Base-by-base conservation (phyloP, 805 yeast species). In the Metschnikowia lochheadii region DNA sequence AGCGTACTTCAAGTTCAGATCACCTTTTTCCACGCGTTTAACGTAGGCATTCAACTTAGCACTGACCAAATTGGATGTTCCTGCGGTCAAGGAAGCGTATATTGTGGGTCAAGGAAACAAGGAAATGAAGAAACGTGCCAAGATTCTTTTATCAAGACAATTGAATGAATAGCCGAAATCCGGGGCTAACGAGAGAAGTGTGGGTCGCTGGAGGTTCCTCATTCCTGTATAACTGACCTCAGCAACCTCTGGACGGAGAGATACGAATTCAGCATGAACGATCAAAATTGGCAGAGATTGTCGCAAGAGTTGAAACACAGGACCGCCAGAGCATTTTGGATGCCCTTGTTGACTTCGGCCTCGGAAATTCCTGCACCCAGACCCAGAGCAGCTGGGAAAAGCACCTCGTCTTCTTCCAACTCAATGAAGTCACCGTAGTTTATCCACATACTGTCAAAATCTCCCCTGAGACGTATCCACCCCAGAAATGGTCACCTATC, bases 261-360 rank as follows among this genome's bases (percentile, higher is more conserved):
- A 79, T 2, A 94, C 98, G 75, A 95, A 94, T 66, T 94, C 99
- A 0, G 99, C 97, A 73, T 94, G 77, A 72, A 67, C 57, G 75
- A 73, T 53, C 75, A 64, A 42, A 49, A 57, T 36, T 74, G 78
- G 78, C 69, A 64, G 51, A 66, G 63, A 52, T 62, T 74, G 40
- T 67, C 73, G 34, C 66, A 70, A 49, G 75, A 73, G 57, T 68
- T 74, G 51, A 72, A 69, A 58, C 72, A 76, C 51, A 63, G 76
- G 48, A 56, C 60, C 23, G 58, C 59, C 11, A 50, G 48, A 18
- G 65, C 62, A n/a, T n/a, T n/a, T n/a, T n/a, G n/a, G n/a, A n/a
- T n/a, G n/a, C n/a, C n/a, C n/a, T n/a, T n/a, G n/a, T n/a, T n/a
- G n/a, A n/a, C n/a, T n/a, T n/a, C n/a, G n/a, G n/a, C n/a, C n/a